Conservation (phyloP, 768 basidiomycete species). For the Suillus lakei region DNA sequence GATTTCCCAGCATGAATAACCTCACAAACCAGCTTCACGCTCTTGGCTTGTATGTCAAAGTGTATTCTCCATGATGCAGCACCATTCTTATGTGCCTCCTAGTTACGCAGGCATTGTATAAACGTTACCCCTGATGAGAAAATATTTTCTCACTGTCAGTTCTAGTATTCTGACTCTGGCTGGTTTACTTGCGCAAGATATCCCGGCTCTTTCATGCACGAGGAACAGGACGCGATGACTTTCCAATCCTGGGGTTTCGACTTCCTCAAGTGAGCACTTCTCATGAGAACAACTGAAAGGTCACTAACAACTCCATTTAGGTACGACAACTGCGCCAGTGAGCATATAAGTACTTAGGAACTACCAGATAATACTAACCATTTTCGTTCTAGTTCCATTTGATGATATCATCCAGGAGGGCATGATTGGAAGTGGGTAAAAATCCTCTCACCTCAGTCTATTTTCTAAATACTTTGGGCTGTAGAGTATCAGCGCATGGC, state of each 20-base stretch:
- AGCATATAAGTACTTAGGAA: slow-evolving; percentile 14
- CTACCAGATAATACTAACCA: neutral
- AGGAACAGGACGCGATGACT: slow-evolving; percentile 59
- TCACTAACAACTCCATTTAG: slow-evolving; percentile 32
- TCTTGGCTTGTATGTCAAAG: slow-evolving; percentile 55
- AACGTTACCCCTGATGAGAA: neutral
- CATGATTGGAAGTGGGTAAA: slow-evolving; percentile 52
- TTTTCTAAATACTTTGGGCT: neutral
- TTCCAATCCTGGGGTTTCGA: slow-evolving; percentile 71
- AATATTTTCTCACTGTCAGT: neutral
- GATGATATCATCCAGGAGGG: slow-evolving; percentile 58
- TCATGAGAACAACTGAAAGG: neutral
- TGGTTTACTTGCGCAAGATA: slow-evolving; percentile 68
- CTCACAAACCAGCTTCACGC: slow-evolving; percentile 57
- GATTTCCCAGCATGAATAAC: slow-evolving; percentile 61
- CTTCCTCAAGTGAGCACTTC: slow-evolving; percentile 55
- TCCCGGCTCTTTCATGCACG: slow-evolving; percentile 66
- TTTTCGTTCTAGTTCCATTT: slow-evolving; percentile 49
- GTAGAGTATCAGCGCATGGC: slow-evolving; percentile 66
- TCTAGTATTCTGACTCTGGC: slow-evolving; percentile 67
- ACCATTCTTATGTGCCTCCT: slow-evolving; percentile 9
- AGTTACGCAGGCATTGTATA: slow-evolving; percentile 68
- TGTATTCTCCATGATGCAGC: neutral
- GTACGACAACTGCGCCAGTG: slow-evolving; percentile 65
- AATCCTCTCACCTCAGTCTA: slow-evolving; percentile 5